These are phyloP conservation scores for Colletotrichum falcatum DNA, from an alignment of 2,329 filamentous ascomycete genomes.

Conservation along the genomic window DNA sequence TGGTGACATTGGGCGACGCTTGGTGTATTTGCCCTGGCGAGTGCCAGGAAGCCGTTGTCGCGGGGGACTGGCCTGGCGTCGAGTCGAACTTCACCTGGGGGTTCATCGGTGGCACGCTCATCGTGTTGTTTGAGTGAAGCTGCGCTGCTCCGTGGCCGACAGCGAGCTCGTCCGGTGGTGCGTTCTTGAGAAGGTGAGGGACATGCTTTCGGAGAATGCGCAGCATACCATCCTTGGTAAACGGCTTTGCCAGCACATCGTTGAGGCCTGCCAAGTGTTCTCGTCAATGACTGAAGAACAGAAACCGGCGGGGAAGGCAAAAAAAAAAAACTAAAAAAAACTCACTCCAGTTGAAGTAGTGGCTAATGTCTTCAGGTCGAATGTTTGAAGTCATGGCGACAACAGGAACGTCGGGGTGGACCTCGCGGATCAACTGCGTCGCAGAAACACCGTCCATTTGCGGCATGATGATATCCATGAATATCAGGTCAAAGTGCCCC, in stretches of 20 bases:
- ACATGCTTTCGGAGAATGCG: slow-evolving; percentile 91
- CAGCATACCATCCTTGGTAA: slow-evolving; percentile 88
- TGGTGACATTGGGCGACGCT: slow-evolving; percentile 56
- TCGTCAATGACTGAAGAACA: slow-evolving; percentile 31
- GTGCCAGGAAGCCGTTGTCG: slow-evolving; percentile 60
- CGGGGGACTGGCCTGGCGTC: slow-evolving; percentile 66
- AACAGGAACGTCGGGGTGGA: slow-evolving; percentile 84
- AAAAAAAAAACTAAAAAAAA: not conserved
- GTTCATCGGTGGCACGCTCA: slow-evolving; percentile 47
- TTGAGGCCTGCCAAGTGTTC: slow-evolving; percentile 81
- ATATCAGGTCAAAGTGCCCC: slow-evolving; percentile 73
- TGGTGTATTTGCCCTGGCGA: slow-evolving; percentile 66
- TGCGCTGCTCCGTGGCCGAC: slow-evolving; percentile 47
- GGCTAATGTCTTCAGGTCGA: slow-evolving; percentile 92
- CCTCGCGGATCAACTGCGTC: slow-evolving; percentile 91
- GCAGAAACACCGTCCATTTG: slow-evolving; percentile 95
- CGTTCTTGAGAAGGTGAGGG: slow-evolving; percentile 81
- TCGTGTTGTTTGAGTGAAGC: slow-evolving; percentile 51
- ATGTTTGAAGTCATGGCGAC: slow-evolving; percentile 99
- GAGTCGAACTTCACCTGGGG: slow-evolving; percentile 62
- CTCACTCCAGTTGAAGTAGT: slow-evolving; percentile 79
- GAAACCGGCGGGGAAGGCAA: no score
- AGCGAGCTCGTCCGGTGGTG: slow-evolving; percentile 57
- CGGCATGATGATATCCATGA: slow-evolving; percentile 98
- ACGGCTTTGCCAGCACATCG: slow-evolving; percentile 95